Evolutionary conservation across 2,329 filamentous ascomycete species (phyloP), one percentile per base, ranked within the genome.

Genomic region (Diplodia corticola): DNA sequence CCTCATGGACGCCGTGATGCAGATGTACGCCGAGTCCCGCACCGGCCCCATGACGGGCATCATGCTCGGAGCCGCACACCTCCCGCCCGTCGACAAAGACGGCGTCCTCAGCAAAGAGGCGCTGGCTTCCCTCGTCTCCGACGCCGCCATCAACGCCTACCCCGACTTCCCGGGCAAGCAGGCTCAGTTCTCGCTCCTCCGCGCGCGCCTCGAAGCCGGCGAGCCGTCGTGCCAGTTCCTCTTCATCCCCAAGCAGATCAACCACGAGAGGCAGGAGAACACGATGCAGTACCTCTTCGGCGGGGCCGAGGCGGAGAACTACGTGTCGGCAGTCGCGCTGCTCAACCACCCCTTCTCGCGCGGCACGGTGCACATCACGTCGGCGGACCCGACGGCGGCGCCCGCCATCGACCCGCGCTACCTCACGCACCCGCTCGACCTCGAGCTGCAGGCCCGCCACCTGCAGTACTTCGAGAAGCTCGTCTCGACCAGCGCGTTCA

Each of bases 401-500:
- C 80, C 80, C 0, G 49, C 67, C 1, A 79, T 82, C 53, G 78
- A 83, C 68, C 75, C 77, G 0, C 72, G 73, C 7, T 82, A 81
- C 44, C 73, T 83, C 20, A 74, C 77, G 7, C 78, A 83, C 64
- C 79, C 81, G 0, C 70, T 80, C 2, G 81, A 83, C 64, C 65
- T 78, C 4, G 76, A 81, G 48, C 68, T 82, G 9, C 70, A 80
- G 0, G 77, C 79, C 0, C 73, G 76, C 5, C 75, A 77, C 40
- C 67, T 76, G 5, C 73, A 73, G 17, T 77, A 76, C 51, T 72
- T 79, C 2, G 75, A 80, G 1, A 73, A 6, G 3, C 70, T 81
- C 26, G 71, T 73, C 3, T 64, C 71, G 10, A 73, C 77, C 0
- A 67, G 72, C 33, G 76, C 79, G 1, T 67, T 81, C 20, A 70